A percentile compares a stretch with the other conserved stretches of the same genome.
These are phyloP conservation scores for Scedosporium aurantiacum DNA, from an alignment of 2,329 filamentous ascomycete species.

Conservation along the genomic window DNA sequence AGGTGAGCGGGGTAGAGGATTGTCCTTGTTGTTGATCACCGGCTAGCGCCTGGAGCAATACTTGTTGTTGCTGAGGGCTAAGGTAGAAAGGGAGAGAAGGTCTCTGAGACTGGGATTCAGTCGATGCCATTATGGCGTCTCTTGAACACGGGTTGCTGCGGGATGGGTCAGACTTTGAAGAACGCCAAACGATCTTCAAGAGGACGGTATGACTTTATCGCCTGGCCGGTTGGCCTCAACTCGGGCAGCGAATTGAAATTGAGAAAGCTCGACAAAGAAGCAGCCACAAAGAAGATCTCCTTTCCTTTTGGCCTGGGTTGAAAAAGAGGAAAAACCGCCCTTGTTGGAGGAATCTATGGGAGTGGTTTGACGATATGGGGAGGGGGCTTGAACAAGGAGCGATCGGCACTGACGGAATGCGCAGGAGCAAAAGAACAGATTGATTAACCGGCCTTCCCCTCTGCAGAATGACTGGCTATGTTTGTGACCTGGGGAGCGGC, in stretches of 20 bases:
- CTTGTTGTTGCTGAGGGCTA: constrained; percentile 64
- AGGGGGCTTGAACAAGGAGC: neutral
- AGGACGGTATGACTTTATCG: neutral
- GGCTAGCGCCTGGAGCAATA: constrained; percentile 65
- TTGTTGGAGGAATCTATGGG: too few relatives aligned
- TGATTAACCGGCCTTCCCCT: neutral
- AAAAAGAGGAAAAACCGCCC: neutral
- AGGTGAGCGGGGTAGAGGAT: constrained; percentile 21
- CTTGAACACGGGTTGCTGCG: constrained; percentile 5
- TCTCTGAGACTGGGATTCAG: constrained; percentile 27
- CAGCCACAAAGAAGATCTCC: neutral
- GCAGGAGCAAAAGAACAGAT: neutral
- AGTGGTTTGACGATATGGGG: too few relatives aligned
- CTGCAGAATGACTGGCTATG: neutral
- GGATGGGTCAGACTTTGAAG: constrained; percentile 6
- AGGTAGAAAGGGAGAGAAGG: constrained; percentile 49
- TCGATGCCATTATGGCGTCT: constrained; percentile 36
- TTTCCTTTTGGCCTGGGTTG: neutral
- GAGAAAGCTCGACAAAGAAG: neutral
- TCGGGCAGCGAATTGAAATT: neutral
- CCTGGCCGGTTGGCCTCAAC: neutral
- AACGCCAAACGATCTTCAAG: neutral
- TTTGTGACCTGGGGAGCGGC: neutral
- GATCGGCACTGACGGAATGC: neutral
- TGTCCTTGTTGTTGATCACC: constrained; percentile 44